Evolutionary conservation across 495 filamentous ascomycete genomes (phyloP).

Genomic region (Penicillium lividum): DNA sequence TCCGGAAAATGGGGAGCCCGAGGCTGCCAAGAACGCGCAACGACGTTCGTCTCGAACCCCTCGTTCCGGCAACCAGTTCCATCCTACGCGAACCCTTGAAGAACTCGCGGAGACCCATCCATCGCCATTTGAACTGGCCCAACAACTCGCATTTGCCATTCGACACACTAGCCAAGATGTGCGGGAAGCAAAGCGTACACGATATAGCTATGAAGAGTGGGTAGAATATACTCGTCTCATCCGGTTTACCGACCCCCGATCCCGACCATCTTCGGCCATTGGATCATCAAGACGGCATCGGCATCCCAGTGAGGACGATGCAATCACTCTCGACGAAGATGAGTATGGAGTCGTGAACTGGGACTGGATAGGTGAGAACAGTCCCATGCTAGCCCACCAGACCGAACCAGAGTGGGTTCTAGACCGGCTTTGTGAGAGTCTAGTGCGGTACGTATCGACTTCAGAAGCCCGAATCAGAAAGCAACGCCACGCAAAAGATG

Average conservation of each 20-base stretch:
- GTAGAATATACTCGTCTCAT: conserved; percentile 62
- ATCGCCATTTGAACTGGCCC: conserved; percentile 45
- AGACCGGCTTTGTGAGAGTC: conserved; percentile 58
- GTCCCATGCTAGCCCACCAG: conserved; percentile 57
- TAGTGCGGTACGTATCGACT: conserved; percentile 53
- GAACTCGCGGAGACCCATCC: conserved; percentile 42
- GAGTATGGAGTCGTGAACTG: conserved; percentile 60
- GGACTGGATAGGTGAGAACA: conserved; percentile 69
- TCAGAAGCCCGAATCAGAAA: conserved; percentile 20
- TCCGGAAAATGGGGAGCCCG: neutral
- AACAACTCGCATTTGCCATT: conserved; percentile 56
- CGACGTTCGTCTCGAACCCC: neutral
- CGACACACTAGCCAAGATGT: conserved; percentile 51
- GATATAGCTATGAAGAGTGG: conserved; percentile 66
- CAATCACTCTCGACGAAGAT: conserved; percentile 46
- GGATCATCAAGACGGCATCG: neutral
- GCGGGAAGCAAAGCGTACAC: conserved; percentile 36
- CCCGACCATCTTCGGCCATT: conserved; percentile 9
- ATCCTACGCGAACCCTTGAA: conserved; percentile 41
- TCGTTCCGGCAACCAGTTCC: conserved; percentile 5
- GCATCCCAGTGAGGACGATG: neutral
- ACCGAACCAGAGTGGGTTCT: conserved; percentile 63
- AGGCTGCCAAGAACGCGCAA: conserved; percentile 1
- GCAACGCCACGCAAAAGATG: conserved; percentile 6
- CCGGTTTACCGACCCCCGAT: conserved; percentile 50